Conservation (phyloP, 176 grass and related monocot species). For the Aegilops bicornis region DNA sequence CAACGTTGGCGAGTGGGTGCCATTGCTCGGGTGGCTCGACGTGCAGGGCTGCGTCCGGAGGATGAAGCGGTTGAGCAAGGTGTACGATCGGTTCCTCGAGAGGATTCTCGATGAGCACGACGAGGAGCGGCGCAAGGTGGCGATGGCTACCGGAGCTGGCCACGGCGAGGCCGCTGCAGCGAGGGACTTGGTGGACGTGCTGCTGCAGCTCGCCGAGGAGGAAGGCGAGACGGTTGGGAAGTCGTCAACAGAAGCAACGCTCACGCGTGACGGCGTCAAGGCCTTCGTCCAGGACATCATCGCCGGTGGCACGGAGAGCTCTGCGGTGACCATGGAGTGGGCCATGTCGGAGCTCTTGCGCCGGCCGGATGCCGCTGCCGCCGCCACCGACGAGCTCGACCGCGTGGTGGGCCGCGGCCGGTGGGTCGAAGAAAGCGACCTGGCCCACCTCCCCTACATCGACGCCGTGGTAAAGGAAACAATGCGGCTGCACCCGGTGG, state of each 20-base stretch:
- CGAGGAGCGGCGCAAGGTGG: neutral
- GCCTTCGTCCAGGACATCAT: conserved; percentile 53
- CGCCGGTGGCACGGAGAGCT: conserved; percentile 55
- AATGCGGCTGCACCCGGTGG: conserved; percentile 61
- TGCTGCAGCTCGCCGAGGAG: conserved; percentile 41
- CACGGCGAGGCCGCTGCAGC: neutral
- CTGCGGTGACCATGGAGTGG: conserved; percentile 62
- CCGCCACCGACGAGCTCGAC: conserved; percentile 55
- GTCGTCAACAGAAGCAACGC: conserved; percentile 38
- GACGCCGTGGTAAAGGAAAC: conserved; percentile 69
- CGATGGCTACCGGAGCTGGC: neutral
- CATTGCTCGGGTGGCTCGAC: conserved; percentile 53
- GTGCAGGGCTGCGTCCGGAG: conserved; percentile 41
- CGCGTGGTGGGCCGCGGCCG: conserved; percentile 25
- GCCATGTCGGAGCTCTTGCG: conserved; percentile 58
- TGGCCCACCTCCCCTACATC: conserved; percentile 48
- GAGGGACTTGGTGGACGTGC: conserved; percentile 53
- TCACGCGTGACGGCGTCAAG: conserved; percentile 56
- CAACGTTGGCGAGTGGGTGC: conserved; percentile 61
- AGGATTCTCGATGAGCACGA: conserved; percentile 49
- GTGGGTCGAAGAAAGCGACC: conserved; percentile 56
- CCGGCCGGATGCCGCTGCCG: neutral
- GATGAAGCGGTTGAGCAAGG: conserved; percentile 44
- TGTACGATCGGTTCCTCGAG: conserved; percentile 59
- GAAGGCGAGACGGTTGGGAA: neutral